phyloP scores from a whole-genome alignment of 2,329 filamentous ascomycete genomes.

The Aspergillus hiratsukae region DNA sequence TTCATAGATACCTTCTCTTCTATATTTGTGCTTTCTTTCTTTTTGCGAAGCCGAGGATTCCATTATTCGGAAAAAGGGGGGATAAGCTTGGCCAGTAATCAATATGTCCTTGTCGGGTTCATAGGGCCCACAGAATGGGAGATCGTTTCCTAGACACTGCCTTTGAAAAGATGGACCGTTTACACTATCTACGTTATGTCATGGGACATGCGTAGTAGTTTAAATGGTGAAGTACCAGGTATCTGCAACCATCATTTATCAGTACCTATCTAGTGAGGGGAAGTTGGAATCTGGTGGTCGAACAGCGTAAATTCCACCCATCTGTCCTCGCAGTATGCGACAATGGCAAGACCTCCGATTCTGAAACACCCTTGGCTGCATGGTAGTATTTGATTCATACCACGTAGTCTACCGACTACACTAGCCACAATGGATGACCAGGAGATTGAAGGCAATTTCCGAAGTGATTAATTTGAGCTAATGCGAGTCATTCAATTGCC shows the following conservation, averaged over 20 bases:
- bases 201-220: no score
- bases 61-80: background rate
- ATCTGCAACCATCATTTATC: no score
- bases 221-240: no score
- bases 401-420: background rate
- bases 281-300: no score
- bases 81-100: background rate
- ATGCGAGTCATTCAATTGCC: conserved; percentile 17
- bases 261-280: no score
- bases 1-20: background rate
- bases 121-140: background rate
- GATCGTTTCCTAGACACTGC: background rate
- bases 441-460: background rate
- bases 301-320: background rate
- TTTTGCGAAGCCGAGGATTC: background rate
- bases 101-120: background rate
- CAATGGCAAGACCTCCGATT: background rate
- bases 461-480: background rate
- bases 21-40: background rate
- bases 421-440: background rate
- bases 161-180: no score
- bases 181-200: no score
- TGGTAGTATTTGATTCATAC: background rate
- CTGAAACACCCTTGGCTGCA: background rate
- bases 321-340: background rate